These are phyloP conservation scores for Gautieria morchelliformis DNA, from an alignment of 768 basidiomycete genomes.

Conservation along the genomic window DNA sequence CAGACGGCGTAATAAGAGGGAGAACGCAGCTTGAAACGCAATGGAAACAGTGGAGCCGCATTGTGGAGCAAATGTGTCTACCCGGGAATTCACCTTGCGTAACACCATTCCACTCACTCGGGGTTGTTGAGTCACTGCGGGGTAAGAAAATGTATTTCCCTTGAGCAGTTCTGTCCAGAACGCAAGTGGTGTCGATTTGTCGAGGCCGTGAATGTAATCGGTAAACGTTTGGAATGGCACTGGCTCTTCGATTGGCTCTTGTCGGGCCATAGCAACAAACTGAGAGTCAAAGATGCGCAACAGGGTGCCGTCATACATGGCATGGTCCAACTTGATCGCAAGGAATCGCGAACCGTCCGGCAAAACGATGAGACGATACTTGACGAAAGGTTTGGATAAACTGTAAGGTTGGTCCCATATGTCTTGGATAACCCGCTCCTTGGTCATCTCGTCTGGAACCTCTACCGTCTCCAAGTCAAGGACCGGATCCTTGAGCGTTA, in stretches of 20 bases:
- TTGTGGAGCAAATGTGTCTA: background rate
- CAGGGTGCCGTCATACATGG: slow-evolving; percentile 1
- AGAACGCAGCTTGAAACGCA: slow-evolving; percentile 8
- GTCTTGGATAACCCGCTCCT: too few species aligned
- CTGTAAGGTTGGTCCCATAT: too few species aligned
- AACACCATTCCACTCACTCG: background rate
- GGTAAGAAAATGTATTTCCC: background rate
- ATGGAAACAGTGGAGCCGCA: background rate
- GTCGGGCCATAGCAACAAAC: slow-evolving; percentile 5
- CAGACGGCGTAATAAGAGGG: background rate
- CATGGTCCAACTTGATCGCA: slow-evolving; percentile 4
- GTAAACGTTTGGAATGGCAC: slow-evolving; percentile 6
- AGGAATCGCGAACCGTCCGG: slow-evolving; percentile 4
- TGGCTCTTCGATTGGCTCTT: background rate
- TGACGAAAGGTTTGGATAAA: too few species aligned
- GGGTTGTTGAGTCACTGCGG: too few species aligned
- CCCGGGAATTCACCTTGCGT: background rate
- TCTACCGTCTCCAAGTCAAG: background rate
- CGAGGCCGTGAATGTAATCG: background rate
- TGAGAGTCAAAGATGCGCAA: slow-evolving; percentile 7
- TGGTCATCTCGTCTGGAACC: background rate
- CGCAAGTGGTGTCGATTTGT: background rate
- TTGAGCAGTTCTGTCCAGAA: slow-evolving; percentile 7
- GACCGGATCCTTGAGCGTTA: too few species aligned
- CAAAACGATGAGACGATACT: too few species aligned